phyloP scores from a whole-genome alignment of 805 yeast genomes.

The Yamadazyma akitaensis region DNA sequence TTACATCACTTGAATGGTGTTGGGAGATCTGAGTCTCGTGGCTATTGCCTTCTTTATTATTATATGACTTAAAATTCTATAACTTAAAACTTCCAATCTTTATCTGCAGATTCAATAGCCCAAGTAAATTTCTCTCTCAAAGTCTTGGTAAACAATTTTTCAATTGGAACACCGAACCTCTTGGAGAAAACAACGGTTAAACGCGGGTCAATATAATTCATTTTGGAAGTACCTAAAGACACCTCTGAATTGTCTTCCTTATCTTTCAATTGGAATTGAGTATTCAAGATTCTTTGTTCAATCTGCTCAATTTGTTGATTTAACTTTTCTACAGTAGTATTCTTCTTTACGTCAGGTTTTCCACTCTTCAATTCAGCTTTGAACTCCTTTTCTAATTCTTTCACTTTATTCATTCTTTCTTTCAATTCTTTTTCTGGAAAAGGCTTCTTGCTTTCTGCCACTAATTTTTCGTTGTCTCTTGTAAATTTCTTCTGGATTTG shows the following conservation, averaged over 20 bases:
- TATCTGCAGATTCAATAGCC: constrained; percentile 92
- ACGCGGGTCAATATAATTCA: constrained; percentile 94
- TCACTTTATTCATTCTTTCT: constrained; percentile 54
- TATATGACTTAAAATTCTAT: not conserved
- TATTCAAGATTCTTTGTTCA: constrained; percentile 66
- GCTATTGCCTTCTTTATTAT: not conserved
- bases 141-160: constrained; percentile 87
- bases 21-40: no score
- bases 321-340: constrained; percentile 63
- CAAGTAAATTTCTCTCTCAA: constrained; percentile 88
- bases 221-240: constrained; percentile 87
- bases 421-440: constrained; percentile 55
- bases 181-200: constrained; percentile 86
- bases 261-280: constrained; percentile 76
- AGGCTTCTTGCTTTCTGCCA: constrained; percentile 52
- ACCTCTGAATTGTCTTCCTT: constrained; percentile 94
- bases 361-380: constrained; percentile 57
- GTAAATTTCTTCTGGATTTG: constrained; percentile 61
- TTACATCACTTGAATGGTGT: no score
- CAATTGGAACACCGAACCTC: constrained; percentile 83
- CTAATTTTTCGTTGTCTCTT: constrained; percentile 74
- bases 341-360: constrained; percentile 51
- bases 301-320: constrained; percentile 66
- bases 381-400: constrained; percentile 49
- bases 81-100: constrained; percentile 73